A percentile compares a stretch with the other conserved stretches of the same genome.
These are phyloP conservation scores for Claviceps humidiphila DNA, from an alignment of 2,329 filamentous ascomycete genomes.

Conservation along the genomic window DNA sequence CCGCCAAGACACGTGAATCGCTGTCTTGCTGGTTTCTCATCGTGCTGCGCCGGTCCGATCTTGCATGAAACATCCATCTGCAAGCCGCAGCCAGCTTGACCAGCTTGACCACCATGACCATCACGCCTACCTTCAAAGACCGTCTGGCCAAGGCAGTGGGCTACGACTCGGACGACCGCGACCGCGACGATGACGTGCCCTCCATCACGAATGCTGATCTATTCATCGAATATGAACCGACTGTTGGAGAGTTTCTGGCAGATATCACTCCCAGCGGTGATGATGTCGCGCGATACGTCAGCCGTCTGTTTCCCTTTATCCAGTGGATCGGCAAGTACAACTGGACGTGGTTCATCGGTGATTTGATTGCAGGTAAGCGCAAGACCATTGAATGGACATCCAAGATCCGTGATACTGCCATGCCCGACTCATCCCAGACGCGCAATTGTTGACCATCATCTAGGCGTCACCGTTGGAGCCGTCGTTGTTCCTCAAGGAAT, in stretches of 20 bases:
- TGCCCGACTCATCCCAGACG: not conserved
- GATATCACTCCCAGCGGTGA: conserved; percentile 23
- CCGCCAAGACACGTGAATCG: too few relatives aligned
- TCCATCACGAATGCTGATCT: conserved; percentile 23
- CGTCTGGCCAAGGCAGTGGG: conserved; percentile 19
- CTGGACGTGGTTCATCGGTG: conserved; percentile 31
- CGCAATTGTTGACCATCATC: conserved; percentile 9
- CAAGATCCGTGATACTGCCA: too few relatives aligned
- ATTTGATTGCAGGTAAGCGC: conserved; percentile 29
- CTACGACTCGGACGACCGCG: conserved; percentile 18
- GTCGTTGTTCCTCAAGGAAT: conserved; percentile 43
- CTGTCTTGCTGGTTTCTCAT: not conserved
- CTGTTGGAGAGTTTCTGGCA: conserved; percentile 26
- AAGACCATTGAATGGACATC: too few relatives aligned
- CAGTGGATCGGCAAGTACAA: conserved; percentile 39
- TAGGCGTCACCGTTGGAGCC: conserved; percentile 33
- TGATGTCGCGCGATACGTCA: conserved; percentile 21
- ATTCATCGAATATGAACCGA: conserved; percentile 28
- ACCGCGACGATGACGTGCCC: conserved; percentile 21
- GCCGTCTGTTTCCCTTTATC: conserved; percentile 33
- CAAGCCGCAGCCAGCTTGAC: not conserved
- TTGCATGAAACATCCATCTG: not conserved
- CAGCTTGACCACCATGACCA: conserved; percentile 1
- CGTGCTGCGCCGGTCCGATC: not conserved
- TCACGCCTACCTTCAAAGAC: conserved; percentile 10